Evolutionary conservation across 768 basidiomycete genomes (phyloP).

Genomic region (Kwoniella bestiolae): DNA sequence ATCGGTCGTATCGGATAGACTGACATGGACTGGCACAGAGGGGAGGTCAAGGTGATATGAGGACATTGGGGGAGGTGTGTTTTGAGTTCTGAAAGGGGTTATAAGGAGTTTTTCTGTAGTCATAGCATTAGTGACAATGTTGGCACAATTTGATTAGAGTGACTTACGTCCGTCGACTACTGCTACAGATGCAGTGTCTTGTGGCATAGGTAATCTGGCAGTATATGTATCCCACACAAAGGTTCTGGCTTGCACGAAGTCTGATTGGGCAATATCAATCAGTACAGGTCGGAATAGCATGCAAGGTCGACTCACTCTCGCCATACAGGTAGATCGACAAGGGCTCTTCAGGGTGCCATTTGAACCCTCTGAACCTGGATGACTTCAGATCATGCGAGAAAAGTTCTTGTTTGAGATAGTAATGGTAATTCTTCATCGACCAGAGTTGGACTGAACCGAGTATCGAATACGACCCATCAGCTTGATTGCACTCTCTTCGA

Average conservation of each 20-base stretch:
- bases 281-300: not conserved
- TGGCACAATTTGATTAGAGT: too few species aligned
- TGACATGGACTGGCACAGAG: conserved; percentile 67
- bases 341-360: conserved; percentile 86
- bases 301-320: conserved; percentile 61
- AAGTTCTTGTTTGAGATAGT: conserved; percentile 95
- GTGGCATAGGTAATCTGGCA: conserved; percentile 66
- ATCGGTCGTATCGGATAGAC: conserved; percentile 67
- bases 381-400: conserved; percentile 28
- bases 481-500: not conserved
- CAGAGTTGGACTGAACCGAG: conserved; percentile 77
- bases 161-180: conserved; percentile 84
- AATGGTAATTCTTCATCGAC: conserved; percentile 93
- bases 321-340: conserved; percentile 71
- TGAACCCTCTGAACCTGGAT: conserved; percentile 69
- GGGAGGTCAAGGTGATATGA: conserved; percentile 62
- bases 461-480: not conserved
- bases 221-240: conserved; percentile 80
- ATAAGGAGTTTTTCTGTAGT: conserved; percentile 77
- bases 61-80: conserved; percentile 98
- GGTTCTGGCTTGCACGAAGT: conserved; percentile 62
- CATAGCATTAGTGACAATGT: not conserved
- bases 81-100: conserved; percentile 91
- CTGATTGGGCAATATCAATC: conserved; percentile 56
- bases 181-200: conserved; percentile 81